Evolutionary conservation across 345 rosid species (phyloP).

Genomic region (Clausena lansium): DNA sequence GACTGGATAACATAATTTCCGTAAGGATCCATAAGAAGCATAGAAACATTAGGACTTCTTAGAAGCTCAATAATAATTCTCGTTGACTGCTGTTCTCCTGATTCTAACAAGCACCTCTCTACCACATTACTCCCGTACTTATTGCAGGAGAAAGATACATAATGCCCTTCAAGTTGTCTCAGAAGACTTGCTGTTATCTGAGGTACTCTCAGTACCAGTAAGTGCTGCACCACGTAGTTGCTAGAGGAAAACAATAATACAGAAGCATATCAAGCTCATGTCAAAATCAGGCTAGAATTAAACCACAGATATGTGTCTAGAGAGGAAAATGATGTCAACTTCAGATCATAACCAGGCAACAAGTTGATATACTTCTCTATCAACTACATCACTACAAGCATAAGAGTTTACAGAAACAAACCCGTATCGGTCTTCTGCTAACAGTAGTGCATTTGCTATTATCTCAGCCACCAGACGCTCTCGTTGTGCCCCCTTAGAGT

Average conservation of each 20-base stretch:
- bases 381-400: not conserved
- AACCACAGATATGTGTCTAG: not conserved
- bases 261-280: slow-evolving; percentile 8
- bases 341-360: not conserved
- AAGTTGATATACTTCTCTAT: not conserved
- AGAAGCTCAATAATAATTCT: slow-evolving; percentile 57
- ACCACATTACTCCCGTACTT: slow-evolving; percentile 85
- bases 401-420: slow-evolving; percentile 23
- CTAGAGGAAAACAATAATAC: slow-evolving; percentile 28
- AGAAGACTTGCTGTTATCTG: slow-evolving; percentile 35
- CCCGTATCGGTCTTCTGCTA: slow-evolving; percentile 63
- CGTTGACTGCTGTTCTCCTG: slow-evolving; percentile 23
- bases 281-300: not conserved
- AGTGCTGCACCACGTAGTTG: slow-evolving; percentile 73
- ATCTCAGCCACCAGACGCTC: slow-evolving; percentile 39
- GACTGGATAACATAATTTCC: slow-evolving; percentile 78
- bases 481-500: slow-evolving; percentile 29
- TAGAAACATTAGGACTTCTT: slow-evolving; percentile 23
- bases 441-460: slow-evolving; percentile 39
- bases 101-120: slow-evolving; percentile 52
- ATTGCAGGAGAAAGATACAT: slow-evolving; percentile 46
- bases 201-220: slow-evolving; percentile 35
- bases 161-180: slow-evolving; percentile 43
- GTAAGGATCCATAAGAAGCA: slow-evolving; percentile 51
- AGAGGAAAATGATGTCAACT: not conserved